Evolutionary conservation across 306 rosid species (phyloP), one percentile per base, ranked within the genome.

Genomic region (Casuarina glauca): DNA sequence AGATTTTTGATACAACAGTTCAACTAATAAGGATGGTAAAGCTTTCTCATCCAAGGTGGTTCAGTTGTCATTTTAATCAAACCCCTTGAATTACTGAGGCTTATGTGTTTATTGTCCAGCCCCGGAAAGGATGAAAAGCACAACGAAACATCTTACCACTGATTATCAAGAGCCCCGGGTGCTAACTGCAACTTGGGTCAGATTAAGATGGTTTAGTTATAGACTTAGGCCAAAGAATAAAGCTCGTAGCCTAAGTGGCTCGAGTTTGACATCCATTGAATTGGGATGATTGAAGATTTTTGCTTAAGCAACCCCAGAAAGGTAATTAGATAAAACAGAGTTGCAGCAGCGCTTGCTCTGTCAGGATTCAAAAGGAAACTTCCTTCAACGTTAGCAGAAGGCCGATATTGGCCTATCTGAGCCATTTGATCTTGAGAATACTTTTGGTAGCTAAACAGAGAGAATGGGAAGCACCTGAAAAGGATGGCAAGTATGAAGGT

Each of bases 401-500:
- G 48, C 46, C 38, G 20, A 4, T 69, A 19, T 38, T 71, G 20
- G 3, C 8, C 32, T 10, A 9, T 72, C 0, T 15, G 7, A 19
- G 38, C 73, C 64, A 57, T 5, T 41, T 13, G 61, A 13, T 36
- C 13, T 20, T 74, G 50, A 36, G 70, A 52, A 26, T 6, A 63
- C 26, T 50, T 48, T 78, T 58, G 69, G 60, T 26, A 61, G 3
- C 16, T 5, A 46, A 0, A 49, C 6, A 44, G 6, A 52, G 9
- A 17, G 35, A 74, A 9, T 39, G 16, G 53, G 79, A 36, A 62
- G 75, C 79, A 94, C 98, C 98, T 92, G 88, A 90, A 90, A 82
- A 92, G 54, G 85, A 94, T 67, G 87, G 98, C 98, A 70, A 94
- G 87, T 70, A 92, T 84, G 89, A 94, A 94, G 70, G 97, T 92